Percentiles rank a stretch among this genome's conserved stretches.
Evolutionary conservation across 768 basidiomycete genomes (phyloP).

Genomic region (Pisolithus microcarpus): DNA sequence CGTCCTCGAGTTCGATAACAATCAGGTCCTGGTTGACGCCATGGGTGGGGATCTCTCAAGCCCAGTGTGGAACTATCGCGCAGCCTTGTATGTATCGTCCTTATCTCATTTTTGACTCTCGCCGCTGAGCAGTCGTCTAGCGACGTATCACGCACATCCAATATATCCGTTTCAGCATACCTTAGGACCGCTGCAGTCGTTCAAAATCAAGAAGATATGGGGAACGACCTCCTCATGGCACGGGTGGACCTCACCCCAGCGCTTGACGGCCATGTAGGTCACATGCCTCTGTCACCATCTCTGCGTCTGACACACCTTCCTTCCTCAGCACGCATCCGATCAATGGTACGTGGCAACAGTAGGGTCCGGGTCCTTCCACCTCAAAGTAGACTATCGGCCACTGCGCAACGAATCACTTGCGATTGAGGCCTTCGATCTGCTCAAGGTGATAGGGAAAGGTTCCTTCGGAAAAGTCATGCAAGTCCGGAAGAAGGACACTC

Average conservation of each 20-base stretch:
- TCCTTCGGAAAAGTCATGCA: constrained; percentile 99
- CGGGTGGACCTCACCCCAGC: constrained; percentile 83
- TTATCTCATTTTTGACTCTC: neutral
- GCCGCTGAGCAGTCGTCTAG: constrained; percentile 34
- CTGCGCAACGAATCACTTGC: constrained; percentile 76
- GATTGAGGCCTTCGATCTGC: constrained; percentile 94
- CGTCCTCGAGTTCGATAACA: constrained; percentile 96
- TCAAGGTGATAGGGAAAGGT: constrained; percentile 97
- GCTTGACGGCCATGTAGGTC: constrained; percentile 66
- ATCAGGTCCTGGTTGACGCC: constrained; percentile 94
- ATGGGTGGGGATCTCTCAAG: constrained; percentile 86
- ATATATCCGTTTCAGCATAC: constrained; percentile 87
- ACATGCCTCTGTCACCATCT: neutral
- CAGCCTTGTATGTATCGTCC: constrained; percentile 71
- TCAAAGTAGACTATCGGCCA: constrained; percentile 92
- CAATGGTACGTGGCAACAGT: constrained; percentile 84
- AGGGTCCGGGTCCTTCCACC: constrained; percentile 87
- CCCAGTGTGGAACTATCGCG: constrained; percentile 94
- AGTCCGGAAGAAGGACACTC: constrained; percentile 97
- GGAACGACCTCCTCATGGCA: constrained; percentile 92
- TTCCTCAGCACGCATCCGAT: constrained; percentile 67
- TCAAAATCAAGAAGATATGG: constrained; percentile 87
- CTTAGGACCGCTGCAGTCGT: constrained; percentile 71
- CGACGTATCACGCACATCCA: constrained; percentile 92
- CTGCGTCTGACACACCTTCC: constrained; percentile 7